phyloP scores from a whole-genome alignment of 805 yeast genomes.

The Hanseniaspora jakobsenii region DNA sequence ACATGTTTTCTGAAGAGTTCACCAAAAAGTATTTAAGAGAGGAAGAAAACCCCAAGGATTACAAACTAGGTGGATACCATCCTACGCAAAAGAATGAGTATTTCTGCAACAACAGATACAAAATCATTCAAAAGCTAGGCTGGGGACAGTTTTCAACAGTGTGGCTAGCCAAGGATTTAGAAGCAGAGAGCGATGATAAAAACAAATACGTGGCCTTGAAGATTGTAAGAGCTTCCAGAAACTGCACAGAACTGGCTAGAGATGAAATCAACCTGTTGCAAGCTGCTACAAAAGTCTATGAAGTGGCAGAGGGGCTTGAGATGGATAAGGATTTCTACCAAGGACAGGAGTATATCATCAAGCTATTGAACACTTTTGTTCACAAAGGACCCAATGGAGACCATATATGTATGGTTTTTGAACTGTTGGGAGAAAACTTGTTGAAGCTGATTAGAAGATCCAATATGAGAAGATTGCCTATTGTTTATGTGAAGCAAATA shows the following conservation, averaged over 20 bases:
- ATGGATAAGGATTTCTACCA: background rate
- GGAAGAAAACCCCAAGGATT: constrained; percentile 80
- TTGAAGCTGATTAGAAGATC: constrained; percentile 71
- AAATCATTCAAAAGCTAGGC: constrained; percentile 78
- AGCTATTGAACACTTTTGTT: constrained; percentile 68
- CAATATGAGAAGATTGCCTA: constrained; percentile 68
- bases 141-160: constrained; percentile 99
- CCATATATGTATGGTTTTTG: constrained; percentile 95
- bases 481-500: constrained; percentile 63
- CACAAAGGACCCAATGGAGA: constrained; percentile 85
- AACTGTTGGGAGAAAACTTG: constrained; percentile 87
- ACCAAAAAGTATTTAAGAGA: constrained; percentile 37
- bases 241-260: constrained; percentile 84
- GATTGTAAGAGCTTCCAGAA: constrained; percentile 80
- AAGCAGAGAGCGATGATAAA: constrained; percentile 29
- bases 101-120: constrained; percentile 64
- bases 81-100: constrained; percentile 83
- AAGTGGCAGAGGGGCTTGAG: background rate
- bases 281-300: constrained; percentile 41
- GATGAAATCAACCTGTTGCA: constrained; percentile 80
- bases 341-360: constrained; percentile 52
- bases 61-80: constrained; percentile 88
- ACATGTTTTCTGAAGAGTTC: constrained; percentile 26
- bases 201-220: constrained; percentile 82
- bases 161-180: constrained; percentile 65